Conservation (phyloP, 2,329 filamentous ascomycete genomes). For the Tolypocladium ophioglossoides region DNA sequence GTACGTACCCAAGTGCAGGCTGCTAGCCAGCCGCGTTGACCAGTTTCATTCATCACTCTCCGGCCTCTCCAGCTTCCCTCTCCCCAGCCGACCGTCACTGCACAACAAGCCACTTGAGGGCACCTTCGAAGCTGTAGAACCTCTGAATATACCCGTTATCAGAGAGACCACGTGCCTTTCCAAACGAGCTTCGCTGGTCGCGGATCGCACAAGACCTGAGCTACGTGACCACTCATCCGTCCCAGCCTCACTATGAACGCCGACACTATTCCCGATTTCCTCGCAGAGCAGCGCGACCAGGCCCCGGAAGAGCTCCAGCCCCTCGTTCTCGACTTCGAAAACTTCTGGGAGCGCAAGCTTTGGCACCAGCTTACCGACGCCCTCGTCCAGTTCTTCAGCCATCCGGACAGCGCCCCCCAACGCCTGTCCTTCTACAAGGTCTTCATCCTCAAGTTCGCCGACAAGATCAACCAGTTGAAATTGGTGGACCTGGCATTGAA, state of each 20-base stretch:
- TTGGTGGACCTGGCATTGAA: constrained; percentile 83
- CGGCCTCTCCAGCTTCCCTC: not conserved
- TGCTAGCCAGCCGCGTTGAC: constrained; percentile 27
- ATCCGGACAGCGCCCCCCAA: constrained; percentile 70
- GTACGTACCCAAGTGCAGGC: constrained; percentile 15
- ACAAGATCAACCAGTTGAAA: constrained; percentile 98
- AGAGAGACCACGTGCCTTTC: not conserved
- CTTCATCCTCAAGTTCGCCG: constrained; percentile 92
- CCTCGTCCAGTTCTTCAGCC: constrained; percentile 78
- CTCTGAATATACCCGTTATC: not conserved
- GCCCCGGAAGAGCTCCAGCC: constrained; percentile 82
- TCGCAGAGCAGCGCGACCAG: constrained; percentile 78
- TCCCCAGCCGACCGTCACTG: not conserved
- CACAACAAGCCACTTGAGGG: not conserved
- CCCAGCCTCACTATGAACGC: constrained; percentile 54
- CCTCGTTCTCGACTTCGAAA: constrained; percentile 85
- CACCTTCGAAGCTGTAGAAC: not conserved
- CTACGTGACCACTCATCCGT: not conserved
- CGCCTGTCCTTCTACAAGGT: constrained; percentile 85
- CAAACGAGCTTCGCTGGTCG: not conserved
- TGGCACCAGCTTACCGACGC: constrained; percentile 97
- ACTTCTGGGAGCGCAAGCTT: constrained; percentile 95
- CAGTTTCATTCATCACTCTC: not conserved
- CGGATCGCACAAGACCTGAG: not conserved
- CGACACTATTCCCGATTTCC: constrained; percentile 85